These are phyloP conservation scores for Paramyrothecium roridum DNA, from an alignment of 2,329 filamentous ascomycete species.

Conservation along the genomic window DNA sequence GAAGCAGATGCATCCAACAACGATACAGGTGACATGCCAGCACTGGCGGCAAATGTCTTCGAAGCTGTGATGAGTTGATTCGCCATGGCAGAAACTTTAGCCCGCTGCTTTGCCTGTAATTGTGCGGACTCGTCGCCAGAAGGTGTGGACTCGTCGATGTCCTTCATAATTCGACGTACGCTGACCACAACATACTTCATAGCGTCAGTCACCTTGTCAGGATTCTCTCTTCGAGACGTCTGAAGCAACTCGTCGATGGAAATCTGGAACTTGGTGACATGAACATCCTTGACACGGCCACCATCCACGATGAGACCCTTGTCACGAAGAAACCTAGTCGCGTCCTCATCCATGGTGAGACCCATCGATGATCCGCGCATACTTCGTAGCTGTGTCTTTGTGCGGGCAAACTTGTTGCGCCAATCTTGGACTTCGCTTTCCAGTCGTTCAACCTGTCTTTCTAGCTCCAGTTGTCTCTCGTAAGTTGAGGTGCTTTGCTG, in stretches of 20 bases:
- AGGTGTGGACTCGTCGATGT: slow-evolving; percentile 61
- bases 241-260: slow-evolving; percentile 87
- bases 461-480: slow-evolving; percentile 78
- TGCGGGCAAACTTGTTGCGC: slow-evolving; percentile 83
- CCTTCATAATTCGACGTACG: slow-evolving; percentile 80
- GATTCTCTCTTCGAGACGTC: slow-evolving; percentile 69
- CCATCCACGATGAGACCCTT: slow-evolving; percentile 66
- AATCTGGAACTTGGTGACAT: slow-evolving; percentile 93
- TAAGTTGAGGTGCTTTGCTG: slow-evolving; percentile 74
- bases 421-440: slow-evolving; percentile 85
- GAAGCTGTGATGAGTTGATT: slow-evolving; percentile 94
- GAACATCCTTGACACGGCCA: slow-evolving; percentile 83
- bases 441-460: slow-evolving; percentile 69
- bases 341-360: slow-evolving; percentile 65
- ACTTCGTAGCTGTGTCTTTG: slow-evolving; percentile 82
- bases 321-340: slow-evolving; percentile 63
- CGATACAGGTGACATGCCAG: slow-evolving; percentile 87
- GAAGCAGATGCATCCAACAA: slow-evolving; percentile 90
- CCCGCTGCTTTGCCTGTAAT: slow-evolving; percentile 68
- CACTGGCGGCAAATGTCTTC: slow-evolving; percentile 82
- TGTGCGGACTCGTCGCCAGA: slow-evolving; percentile 52
- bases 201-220: slow-evolving; percentile 72
- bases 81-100: slow-evolving; percentile 83
- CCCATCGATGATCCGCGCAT: slow-evolving; percentile 79
- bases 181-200: slow-evolving; percentile 84